phyloP scores from a whole-genome alignment of 345 rosid species.

The Eucalyptus shirleyi region DNA sequence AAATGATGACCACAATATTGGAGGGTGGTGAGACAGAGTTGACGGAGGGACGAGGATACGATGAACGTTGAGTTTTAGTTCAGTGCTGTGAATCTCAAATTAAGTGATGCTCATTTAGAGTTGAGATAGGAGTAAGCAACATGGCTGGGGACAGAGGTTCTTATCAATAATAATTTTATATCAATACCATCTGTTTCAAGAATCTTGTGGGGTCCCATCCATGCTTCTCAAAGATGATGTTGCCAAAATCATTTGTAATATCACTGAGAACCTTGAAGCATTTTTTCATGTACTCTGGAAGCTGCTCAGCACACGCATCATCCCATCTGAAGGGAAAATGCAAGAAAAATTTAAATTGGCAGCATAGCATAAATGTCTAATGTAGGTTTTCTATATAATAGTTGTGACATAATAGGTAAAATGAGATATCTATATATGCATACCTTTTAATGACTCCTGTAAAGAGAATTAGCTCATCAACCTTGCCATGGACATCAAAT shows the following conservation, averaged over 20 bases:
- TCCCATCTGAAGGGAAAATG: neutral
- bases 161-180: neutral
- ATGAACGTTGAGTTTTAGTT: neutral
- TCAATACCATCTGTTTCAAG: neutral
- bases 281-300: slow-evolving; percentile 18
- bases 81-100: neutral
- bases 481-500: slow-evolving; percentile 29
- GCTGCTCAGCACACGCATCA: neutral
- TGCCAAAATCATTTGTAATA: slow-evolving; percentile 8
- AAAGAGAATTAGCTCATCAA: slow-evolving; percentile 34
- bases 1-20: neutral
- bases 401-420: neutral
- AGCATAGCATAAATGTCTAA: neutral
- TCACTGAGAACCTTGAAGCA: slow-evolving; percentile 8
- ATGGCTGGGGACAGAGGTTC: neutral
- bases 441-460: slow-evolving; percentile 27
- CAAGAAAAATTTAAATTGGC: neutral
- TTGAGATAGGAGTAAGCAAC: neutral
- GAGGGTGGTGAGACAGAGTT: neutral
- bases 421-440: neutral
- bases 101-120: neutral
- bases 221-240: neutral
- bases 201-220: neutral
- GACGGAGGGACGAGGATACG: neutral
- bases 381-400: neutral